Conservation (phyloP, 345 rosid species). For the Gossypium stocksii region DNA sequence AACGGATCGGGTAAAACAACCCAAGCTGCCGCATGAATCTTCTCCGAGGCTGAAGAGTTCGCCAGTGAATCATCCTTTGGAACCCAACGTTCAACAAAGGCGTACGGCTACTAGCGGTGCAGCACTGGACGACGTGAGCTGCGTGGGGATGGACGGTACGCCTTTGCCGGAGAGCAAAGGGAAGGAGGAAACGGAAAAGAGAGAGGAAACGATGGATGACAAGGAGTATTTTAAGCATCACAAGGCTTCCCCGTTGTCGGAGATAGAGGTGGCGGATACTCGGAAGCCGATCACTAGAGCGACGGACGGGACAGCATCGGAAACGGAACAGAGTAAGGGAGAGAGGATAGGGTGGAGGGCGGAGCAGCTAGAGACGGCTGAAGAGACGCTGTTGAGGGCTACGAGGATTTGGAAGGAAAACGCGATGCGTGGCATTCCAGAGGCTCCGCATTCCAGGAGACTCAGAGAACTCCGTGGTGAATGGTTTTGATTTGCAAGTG, state of each 20-base stretch:
- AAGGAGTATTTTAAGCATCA: constrained; percentile 43
- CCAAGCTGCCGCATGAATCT: constrained; percentile 37
- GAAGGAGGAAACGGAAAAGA: constrained; percentile 14
- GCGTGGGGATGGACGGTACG: constrained; percentile 57
- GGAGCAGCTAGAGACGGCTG: constrained; percentile 81
- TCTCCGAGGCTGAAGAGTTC: constrained; percentile 40
- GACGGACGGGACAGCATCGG: constrained; percentile 44
- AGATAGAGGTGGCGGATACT: constrained; percentile 60
- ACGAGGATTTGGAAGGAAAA: constrained; percentile 48
- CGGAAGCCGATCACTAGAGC: constrained; percentile 75
- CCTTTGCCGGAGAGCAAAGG: constrained; percentile 37
- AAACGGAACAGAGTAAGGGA: background rate
- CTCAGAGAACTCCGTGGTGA: constrained; percentile 65
- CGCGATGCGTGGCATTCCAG: constrained; percentile 76
- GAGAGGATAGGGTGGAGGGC: constrained; percentile 57
- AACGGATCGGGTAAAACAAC: constrained; percentile 35
- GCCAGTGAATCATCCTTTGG: constrained; percentile 39
- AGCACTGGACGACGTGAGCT: constrained; percentile 26
- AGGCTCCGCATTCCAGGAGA: constrained; percentile 57
- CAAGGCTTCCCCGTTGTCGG: constrained; percentile 73
- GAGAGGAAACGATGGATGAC: constrained; percentile 29
- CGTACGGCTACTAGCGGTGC: constrained; percentile 17
- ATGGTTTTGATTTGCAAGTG: constrained; percentile 29
- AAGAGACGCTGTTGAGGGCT: constrained; percentile 60
- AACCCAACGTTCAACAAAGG: constrained; percentile 47